Percentiles rank a stretch among this genome's conserved stretches.
Conservation (phyloP, 495 filamentous ascomycete species). For the Aspergillus mulundensis region DNA sequence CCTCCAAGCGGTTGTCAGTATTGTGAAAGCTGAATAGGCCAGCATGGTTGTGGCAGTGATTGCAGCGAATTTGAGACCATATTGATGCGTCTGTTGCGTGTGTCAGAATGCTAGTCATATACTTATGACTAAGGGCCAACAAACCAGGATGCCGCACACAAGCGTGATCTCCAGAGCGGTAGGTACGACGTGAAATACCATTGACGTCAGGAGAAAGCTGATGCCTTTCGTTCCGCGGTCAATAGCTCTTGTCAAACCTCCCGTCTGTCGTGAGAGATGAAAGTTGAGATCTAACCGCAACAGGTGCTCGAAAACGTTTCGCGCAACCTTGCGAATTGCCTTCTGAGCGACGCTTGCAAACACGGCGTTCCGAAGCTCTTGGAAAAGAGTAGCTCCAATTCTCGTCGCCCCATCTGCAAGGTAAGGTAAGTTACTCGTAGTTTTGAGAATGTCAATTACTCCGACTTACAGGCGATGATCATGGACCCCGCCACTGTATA, state of each 20-base stretch:
- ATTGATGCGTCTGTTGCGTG: constrained; percentile 77
- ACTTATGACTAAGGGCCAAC: neutral
- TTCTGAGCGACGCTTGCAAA: constrained; percentile 97
- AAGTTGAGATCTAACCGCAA: constrained; percentile 88
- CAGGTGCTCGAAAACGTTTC: constrained; percentile 88
- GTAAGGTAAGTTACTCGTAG: constrained; percentile 9
- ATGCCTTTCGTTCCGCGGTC: constrained; percentile 97
- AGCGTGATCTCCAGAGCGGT: constrained; percentile 91
- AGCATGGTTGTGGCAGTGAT: constrained; percentile 91
- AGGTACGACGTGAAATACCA: constrained; percentile 97
- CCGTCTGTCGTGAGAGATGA: constrained; percentile 89
- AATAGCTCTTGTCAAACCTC: constrained; percentile 89
- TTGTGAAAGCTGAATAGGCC: constrained; percentile 91
- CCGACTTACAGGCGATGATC: constrained; percentile 72
- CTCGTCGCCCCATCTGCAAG: constrained; percentile 73
- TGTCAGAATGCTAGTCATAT: constrained; percentile 8
- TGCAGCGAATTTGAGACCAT: constrained; percentile 83
- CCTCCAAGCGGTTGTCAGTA: constrained; percentile 90
- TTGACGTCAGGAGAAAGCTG: constrained; percentile 91
- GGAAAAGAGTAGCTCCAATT: constrained; percentile 80
- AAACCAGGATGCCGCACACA: constrained; percentile 83
- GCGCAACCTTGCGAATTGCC: constrained; percentile 84
- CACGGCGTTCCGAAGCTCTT: constrained; percentile 90
- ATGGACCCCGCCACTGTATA: constrained; percentile 85
- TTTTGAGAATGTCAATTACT: neutral